Base-by-base conservation (phyloP, 1,284 basidiomycete genomes). In the Ceratorhiza oryzae-sativae region DNA sequence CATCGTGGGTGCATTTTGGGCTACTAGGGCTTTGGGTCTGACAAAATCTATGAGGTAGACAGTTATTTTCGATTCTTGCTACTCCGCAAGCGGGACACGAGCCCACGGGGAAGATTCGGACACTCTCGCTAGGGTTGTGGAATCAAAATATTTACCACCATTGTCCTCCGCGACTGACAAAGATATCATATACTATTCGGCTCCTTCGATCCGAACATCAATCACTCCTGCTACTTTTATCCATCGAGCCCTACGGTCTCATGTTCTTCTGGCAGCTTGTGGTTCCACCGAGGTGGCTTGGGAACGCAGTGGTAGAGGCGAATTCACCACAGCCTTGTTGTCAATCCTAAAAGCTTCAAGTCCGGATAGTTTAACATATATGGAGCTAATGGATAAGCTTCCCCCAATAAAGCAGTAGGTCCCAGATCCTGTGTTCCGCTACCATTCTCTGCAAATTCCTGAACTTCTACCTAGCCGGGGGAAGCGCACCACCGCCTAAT, bases 271-370 rank as follows among this genome's bases (percentile, higher is more conserved):
- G 1, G 67, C 67, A 18, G 67, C 67, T 8, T 70, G 67, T 32
- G 67, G 67, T 6, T 70, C 67, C 5, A n/a, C 30, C 3, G 67
- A 70, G n/a, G 56, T 46, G 32, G 67, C 67, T 3, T 70, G 67
- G 67, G 67, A 70, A 36, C 39, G 56, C n/a, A 36, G 49, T 10
- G 53, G 55, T 5, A 41, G 88, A 13, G 89, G 89, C 0, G 82
- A 80, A 73, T 87, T 90, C 76, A 90, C 89, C 1, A 80, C 79
- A 49, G 81, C 82, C 10, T 81, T 90, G 39, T 78, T 90, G 32
- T 79, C 83, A 32, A 80, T 84, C 36, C 83, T 82, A 61, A 79
- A 83, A 36, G 78, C 79, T 48, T 77, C 82, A 15, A 83, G 86
- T 0, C 79, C 89, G 32, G 87, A 89, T 74, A 82, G 82, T 63